phyloP scores from a whole-genome alignment of 2,329 filamentous ascomycete species.

The Colletotrichum brevisporum region DNA sequence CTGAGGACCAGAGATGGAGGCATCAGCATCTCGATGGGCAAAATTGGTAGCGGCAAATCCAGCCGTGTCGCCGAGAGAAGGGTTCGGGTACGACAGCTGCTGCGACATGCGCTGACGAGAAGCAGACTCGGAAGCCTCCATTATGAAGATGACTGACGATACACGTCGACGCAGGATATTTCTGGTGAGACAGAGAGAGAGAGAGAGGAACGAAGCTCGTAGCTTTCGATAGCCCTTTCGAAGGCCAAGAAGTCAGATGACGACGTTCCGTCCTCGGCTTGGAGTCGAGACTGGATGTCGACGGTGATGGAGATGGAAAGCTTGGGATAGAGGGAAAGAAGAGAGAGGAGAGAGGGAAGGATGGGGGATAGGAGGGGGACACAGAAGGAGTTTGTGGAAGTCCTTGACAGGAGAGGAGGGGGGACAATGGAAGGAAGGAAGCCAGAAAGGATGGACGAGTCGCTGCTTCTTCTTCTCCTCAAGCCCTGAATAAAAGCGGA shows the following conservation, averaged over 20 bases:
- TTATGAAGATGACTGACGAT: background rate
- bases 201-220: background rate
- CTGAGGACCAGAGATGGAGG: background rate
- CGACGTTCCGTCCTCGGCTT: background rate
- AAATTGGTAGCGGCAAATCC: constrained; percentile 28
- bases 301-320: too few relatives aligned
- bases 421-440: background rate
- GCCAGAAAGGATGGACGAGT: background rate
- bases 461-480: background rate
- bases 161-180: background rate
- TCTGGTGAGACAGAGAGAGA: background rate
- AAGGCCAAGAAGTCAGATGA: background rate
- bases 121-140: constrained; percentile 11
- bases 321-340: background rate
- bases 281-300: too few relatives aligned
- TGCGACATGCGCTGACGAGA: constrained; percentile 26
- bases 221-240: too few relatives aligned
- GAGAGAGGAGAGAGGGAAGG: background rate
- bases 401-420: background rate
- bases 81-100: constrained; percentile 44
- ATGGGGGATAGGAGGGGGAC: background rate
- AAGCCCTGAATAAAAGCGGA: background rate
- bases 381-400: background rate
- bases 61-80: constrained; percentile 44
- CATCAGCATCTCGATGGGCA: background rate